Base-by-base conservation (phyloP, 257 asterid genomes). In the Solanum chaucha region DNA sequence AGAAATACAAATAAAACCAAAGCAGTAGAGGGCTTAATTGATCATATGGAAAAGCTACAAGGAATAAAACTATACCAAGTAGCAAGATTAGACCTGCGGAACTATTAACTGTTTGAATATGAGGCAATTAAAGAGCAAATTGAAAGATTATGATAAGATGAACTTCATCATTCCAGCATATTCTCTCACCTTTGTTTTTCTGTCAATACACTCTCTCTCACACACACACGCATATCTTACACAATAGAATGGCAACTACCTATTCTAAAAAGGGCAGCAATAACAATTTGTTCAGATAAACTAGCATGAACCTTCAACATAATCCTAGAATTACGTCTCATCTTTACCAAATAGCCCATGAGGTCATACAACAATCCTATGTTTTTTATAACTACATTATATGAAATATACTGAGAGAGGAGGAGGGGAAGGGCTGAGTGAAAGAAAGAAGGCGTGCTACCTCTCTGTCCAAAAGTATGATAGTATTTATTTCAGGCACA, bases 391-490 rank as follows among this genome's bases (percentile, higher is more conserved):
- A 9, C 85, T 9, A 8, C 68, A 80, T 19, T 48, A 46, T 4
- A 20, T 44, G 48, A 41, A 19, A 88, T 32, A 68, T 77, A 55
- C 34, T 26, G 58, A 64, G 86, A 85, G 28, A 81, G 20, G 75
- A 68, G 77, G 70, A 61, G 75, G 41, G 85, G 36, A 82, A 67
- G 72, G 34, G 5, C 85, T 30, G 28, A 80, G 30, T 17, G 19
- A 10, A 80, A 80, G 41, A 80, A 28, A 28, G 65, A 48, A 46
- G 9, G n/a, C 0, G 4, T 30, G 68, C 19, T 93, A 96, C 99
- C 98, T 96, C 99, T 93, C 99, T 91, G 87, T 97, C 99, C 35
- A 97, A 92, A 90, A 97, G 97, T 87, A 97, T 92, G 86, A 97
- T 93, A 77, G 99, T 97, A 87, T 93, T 92, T 88, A 97, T 95